Conservation (phyloP, 2,329 filamentous ascomycete species). For the Chaetoscypha palmicola region DNA sequence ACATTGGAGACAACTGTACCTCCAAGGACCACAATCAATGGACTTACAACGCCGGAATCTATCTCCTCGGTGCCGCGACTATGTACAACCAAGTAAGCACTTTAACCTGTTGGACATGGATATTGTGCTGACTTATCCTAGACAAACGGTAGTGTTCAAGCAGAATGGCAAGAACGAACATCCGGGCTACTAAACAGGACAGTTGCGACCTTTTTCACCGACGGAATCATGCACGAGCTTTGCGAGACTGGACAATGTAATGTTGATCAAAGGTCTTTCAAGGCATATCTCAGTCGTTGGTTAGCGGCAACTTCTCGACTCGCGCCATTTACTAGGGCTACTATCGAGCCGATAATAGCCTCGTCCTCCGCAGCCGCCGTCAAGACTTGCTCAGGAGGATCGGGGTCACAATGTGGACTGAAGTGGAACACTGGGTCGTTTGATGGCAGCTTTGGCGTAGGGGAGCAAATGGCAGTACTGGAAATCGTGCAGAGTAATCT, state of each 20-base stretch:
- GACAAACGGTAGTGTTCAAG: conserved; percentile 24
- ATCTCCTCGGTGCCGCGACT: conserved; percentile 49
- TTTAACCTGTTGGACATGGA: not conserved
- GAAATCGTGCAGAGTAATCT: conserved; percentile 48
- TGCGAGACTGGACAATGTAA: conserved; percentile 57
- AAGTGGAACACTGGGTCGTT: conserved; percentile 46
- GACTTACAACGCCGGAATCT: conserved; percentile 61
- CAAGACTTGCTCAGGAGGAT: conserved; percentile 51
- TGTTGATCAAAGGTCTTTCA: conserved; percentile 55
- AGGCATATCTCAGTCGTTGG: conserved; percentile 55
- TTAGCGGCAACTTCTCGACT: conserved; percentile 55
- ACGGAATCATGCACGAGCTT: conserved; percentile 56
- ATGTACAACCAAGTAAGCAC: conserved; percentile 41
- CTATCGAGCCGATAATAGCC: conserved; percentile 45
- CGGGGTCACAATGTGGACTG: conserved; percentile 52
- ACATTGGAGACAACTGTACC: conserved; percentile 50
- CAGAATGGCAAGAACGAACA: conserved; percentile 50
- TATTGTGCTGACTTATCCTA: conserved; percentile 3
- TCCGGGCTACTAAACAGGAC: conserved; percentile 46
- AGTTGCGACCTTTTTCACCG: conserved; percentile 47
- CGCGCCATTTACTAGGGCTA: conserved; percentile 50
- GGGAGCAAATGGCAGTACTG: conserved; percentile 65
- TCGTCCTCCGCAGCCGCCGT: conserved; percentile 49
- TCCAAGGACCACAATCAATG: conserved; percentile 55
- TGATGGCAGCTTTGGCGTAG: conserved; percentile 57